Conservation (phyloP, 2,329 filamentous ascomycete species). For the Talaromyces sp. region DNA sequence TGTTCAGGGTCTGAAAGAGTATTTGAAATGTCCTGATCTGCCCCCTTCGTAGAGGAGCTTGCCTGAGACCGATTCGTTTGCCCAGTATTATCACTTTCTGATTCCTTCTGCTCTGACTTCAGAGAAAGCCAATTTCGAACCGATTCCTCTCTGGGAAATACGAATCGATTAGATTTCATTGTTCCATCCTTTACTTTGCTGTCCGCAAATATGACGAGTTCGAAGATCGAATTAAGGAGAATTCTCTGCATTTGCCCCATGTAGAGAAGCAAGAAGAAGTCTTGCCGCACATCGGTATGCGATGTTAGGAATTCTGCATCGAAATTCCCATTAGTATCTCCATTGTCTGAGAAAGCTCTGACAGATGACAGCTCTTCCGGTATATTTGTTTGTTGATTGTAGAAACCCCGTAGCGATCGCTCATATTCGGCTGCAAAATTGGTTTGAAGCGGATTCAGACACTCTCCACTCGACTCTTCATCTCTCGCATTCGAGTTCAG, state of each 20-base stretch:
- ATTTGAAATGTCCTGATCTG: constrained; percentile 39
- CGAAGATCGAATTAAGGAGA: background rate
- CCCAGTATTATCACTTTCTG: background rate
- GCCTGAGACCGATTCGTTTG: constrained; percentile 22
- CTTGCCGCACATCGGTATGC: background rate
- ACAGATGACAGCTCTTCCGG: background rate
- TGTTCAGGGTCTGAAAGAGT: constrained; percentile 65
- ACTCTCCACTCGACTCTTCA: background rate
- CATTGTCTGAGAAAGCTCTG: background rate
- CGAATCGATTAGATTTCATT: background rate
- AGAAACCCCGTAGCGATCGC: background rate
- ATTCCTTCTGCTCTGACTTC: constrained; percentile 46
- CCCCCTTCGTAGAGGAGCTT: constrained; percentile 52
- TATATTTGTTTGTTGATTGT: background rate
- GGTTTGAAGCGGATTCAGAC: background rate
- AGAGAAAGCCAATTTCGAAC: background rate
- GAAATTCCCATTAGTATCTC: background rate
- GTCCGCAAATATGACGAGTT: background rate
- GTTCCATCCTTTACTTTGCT: constrained; percentile 6
- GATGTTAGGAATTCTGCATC: background rate
- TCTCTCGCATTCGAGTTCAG: background rate
- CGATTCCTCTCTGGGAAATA: background rate
- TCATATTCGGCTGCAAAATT: background rate
- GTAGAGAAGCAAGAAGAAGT: constrained; percentile 2
- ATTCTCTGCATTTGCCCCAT: constrained; percentile 1